phyloP scores from a whole-genome alignment of 371 early-diverging fungal genomes.

The Mortierella polycephala region DNA sequence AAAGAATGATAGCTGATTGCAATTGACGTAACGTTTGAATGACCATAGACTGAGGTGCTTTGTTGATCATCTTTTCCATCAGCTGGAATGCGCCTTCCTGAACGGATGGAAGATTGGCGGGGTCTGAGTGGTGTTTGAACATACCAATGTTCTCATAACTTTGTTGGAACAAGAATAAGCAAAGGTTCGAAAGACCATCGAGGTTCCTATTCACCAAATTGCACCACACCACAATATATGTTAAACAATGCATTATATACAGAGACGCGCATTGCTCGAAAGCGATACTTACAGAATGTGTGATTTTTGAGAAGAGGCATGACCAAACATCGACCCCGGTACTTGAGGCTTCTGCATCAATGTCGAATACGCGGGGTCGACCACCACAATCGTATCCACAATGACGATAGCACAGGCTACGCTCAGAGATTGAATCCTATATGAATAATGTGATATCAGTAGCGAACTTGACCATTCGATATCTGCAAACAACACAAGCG shows the following conservation, averaged over 20 bases:
- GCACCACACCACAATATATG: too few species aligned
- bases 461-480: too few species aligned
- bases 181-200: slow-evolving; percentile 14
- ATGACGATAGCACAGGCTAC: slow-evolving; percentile 17
- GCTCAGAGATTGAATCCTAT: slow-evolving; percentile 32
- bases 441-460: not conserved
- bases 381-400: slow-evolving; percentile 30
- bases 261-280: not conserved
- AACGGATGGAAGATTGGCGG: slow-evolving; percentile 11
- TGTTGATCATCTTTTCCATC: slow-evolving; percentile 40
- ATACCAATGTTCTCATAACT: slow-evolving; percentile 13
- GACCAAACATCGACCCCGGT: not conserved
- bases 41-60: slow-evolving; percentile 11
- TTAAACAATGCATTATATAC: too few species aligned
- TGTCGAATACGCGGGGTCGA: not conserved
- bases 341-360: not conserved
- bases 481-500: not conserved
- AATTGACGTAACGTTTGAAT: slow-evolving; percentile 13
- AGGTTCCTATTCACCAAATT: not conserved
- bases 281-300: slow-evolving; percentile 19
- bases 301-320: not conserved
- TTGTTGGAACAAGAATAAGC: slow-evolving; percentile 19
- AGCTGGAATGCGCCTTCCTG: slow-evolving; percentile 27
- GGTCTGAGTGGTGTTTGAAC: not conserved
- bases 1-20: slow-evolving; percentile 16